These are phyloP conservation scores for Penicillium concentricum DNA, from an alignment of 2,329 filamentous ascomycete genomes.

Conservation along the genomic window DNA sequence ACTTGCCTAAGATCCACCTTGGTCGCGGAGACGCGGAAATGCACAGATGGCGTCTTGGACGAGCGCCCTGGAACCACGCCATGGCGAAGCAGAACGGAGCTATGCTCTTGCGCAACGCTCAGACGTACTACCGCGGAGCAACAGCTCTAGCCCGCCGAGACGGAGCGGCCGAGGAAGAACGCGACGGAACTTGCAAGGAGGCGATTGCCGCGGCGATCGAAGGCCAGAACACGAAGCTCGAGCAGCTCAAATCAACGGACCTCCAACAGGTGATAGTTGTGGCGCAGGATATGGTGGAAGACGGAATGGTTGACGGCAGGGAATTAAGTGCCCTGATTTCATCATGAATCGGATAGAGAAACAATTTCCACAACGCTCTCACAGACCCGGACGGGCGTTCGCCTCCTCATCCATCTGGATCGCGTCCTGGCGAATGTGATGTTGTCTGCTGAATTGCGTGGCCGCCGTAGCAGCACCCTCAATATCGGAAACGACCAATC, in stretches of 20 bases:
- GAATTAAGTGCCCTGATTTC: constrained; percentile 35
- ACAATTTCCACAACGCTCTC: constrained; percentile 11
- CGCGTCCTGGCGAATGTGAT: constrained; percentile 42
- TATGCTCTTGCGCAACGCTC: constrained; percentile 55
- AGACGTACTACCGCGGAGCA: constrained; percentile 59
- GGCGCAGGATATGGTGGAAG: constrained; percentile 54
- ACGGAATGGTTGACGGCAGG: constrained; percentile 47
- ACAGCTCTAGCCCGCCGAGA: constrained; percentile 41
- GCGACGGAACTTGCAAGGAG: constrained; percentile 49
- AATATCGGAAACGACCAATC: constrained; percentile 57
- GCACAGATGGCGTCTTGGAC: constrained; percentile 52
- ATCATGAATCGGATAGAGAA: constrained; percentile 25
- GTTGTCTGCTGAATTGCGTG: constrained; percentile 37
- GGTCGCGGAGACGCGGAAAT: constrained; percentile 57
- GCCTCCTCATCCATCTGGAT: constrained; percentile 46
- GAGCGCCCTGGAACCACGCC: constrained; percentile 43
- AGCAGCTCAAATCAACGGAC: constrained; percentile 34
- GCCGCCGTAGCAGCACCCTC: constrained; percentile 51
- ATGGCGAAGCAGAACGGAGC: constrained; percentile 46
- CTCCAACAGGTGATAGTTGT: constrained; percentile 44
- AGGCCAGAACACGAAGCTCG: constrained; percentile 41
- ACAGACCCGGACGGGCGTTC: constrained; percentile 29
- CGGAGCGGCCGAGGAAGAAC: constrained; percentile 44
- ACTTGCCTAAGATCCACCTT: constrained; percentile 54
- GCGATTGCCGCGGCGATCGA: constrained; percentile 49